Percentiles rank a stretch among this genome's conserved stretches.
These are phyloP conservation scores for Blastocystis sp. DNA, from an alignment of 352 stramenopile genomes.

Conservation along the genomic window DNA sequence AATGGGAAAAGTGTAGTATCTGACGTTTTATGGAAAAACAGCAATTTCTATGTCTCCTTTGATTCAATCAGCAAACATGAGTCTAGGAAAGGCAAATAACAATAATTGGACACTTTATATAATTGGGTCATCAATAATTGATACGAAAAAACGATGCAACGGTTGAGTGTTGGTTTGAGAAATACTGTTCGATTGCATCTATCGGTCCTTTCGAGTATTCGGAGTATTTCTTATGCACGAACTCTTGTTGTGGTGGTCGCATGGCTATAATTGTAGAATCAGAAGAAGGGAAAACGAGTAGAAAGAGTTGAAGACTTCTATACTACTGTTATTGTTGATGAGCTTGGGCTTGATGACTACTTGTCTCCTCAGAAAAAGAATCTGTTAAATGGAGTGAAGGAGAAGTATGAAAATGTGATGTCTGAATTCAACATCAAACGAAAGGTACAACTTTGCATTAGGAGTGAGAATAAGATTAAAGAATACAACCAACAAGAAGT, in stretches of 20 bases:
- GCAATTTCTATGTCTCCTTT: too few relatives aligned
- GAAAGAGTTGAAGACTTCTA: neutral
- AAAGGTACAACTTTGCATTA: neutral
- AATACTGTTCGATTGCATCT: neutral
- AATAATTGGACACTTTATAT: neutral
- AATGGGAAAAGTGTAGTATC: too few relatives aligned
- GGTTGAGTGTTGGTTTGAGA: neutral
- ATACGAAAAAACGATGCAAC: neutral
- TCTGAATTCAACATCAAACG: constrained; percentile 49
- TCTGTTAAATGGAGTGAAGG: neutral
- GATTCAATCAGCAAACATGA: too few relatives aligned
- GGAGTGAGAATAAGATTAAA: neutral
- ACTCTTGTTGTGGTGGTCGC: neutral
- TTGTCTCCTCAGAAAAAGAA: neutral
- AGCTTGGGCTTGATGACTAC: neutral
- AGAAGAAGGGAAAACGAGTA: neutral
- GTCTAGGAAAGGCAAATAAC: too few relatives aligned
- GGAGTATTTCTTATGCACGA: neutral
- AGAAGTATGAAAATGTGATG: neutral
- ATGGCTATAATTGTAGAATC: neutral
- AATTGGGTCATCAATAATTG: neutral
- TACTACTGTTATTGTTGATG: constrained; percentile 3
- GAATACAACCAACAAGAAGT: constrained; percentile 1
- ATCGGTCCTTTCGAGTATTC: neutral
- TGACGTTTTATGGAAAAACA: too few relatives aligned